Evolutionary conservation across 306 rosid genomes (phyloP).

Genomic region (Trifolium repens): DNA sequence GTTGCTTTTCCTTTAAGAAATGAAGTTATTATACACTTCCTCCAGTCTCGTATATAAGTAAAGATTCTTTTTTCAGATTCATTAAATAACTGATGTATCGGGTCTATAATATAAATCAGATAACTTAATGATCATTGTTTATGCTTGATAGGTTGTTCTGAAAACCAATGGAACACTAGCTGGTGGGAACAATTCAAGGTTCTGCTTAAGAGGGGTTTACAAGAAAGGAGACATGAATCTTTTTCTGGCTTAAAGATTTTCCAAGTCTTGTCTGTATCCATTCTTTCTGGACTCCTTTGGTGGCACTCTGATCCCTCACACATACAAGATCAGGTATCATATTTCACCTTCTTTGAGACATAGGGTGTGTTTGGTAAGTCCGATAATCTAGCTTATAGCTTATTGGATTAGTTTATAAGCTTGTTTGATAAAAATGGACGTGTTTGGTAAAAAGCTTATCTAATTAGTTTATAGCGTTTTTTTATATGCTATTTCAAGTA

Average conservation of each 20-base stretch:
- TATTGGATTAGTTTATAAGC: too few species aligned
- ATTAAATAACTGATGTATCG: too few species aligned
- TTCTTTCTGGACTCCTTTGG: slow-evolving; percentile 89
- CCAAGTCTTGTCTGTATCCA: slow-evolving; percentile 83
- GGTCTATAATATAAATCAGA: neutral
- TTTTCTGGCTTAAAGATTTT: slow-evolving; percentile 84
- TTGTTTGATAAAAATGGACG: too few species aligned
- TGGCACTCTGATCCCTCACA: slow-evolving; percentile 80
- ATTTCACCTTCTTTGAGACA: neutral
- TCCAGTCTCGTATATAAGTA: too few species aligned
- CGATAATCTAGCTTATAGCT: too few species aligned
- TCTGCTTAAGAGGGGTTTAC: slow-evolving; percentile 76
- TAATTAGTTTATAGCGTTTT: too few species aligned
- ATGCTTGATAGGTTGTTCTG: slow-evolving; percentile 47
- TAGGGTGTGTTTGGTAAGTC: too few species aligned
- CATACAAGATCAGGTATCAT: slow-evolving; percentile 81
- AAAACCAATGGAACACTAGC: slow-evolving; percentile 69
- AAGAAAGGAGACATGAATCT: slow-evolving; percentile 87
- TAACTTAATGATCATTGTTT: slow-evolving; percentile 17
- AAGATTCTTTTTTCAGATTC: too few species aligned
- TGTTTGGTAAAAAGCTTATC: too few species aligned
- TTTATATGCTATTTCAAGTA: too few species aligned
- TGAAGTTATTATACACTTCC: neutral
- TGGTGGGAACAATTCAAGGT: slow-evolving; percentile 89
- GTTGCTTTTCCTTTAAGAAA: neutral